Evolutionary conservation across 176 grass and related monocot genomes (phyloP).

Genomic region (Luzula sylvatica): DNA sequence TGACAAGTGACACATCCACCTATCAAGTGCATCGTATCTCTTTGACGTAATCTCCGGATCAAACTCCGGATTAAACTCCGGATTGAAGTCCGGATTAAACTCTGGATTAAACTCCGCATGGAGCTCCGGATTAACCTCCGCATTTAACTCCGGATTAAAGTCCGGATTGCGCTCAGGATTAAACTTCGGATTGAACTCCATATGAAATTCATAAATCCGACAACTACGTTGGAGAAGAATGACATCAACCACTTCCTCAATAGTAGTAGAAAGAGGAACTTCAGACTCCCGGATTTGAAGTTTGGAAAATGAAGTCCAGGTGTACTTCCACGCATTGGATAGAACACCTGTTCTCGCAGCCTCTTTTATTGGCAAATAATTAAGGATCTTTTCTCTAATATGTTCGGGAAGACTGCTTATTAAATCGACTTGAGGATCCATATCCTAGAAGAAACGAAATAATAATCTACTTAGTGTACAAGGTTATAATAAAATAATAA

Average conservation of each 20-base stretch:
- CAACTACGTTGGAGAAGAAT: too few species aligned
- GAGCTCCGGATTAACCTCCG: background rate
- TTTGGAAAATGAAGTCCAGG: background rate
- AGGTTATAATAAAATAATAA: too few species aligned
- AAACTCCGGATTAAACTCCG: background rate
- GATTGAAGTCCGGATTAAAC: background rate
- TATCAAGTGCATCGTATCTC: background rate
- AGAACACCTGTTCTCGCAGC: background rate
- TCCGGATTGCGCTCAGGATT: background rate
- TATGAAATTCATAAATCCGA: too few species aligned
- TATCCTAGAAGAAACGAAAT: too few species aligned
- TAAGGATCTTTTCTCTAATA: constrained; percentile 8
- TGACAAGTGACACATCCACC: constrained; percentile 5
- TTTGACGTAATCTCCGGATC: too few species aligned
- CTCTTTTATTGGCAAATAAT: constrained; percentile 10
- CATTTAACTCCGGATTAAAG: background rate
- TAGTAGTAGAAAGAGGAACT: too few species aligned
- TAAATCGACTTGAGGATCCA: background rate
- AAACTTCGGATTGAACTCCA: background rate
- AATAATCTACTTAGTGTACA: too few species aligned
- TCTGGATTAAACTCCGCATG: too few species aligned
- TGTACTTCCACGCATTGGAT: background rate
- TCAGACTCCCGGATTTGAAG: too few species aligned
- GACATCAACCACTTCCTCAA: too few species aligned
- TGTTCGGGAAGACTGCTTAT: background rate